phyloP scores from a whole-genome alignment of 352 stramenopile species.

The Phytopythium boreale region DNA sequence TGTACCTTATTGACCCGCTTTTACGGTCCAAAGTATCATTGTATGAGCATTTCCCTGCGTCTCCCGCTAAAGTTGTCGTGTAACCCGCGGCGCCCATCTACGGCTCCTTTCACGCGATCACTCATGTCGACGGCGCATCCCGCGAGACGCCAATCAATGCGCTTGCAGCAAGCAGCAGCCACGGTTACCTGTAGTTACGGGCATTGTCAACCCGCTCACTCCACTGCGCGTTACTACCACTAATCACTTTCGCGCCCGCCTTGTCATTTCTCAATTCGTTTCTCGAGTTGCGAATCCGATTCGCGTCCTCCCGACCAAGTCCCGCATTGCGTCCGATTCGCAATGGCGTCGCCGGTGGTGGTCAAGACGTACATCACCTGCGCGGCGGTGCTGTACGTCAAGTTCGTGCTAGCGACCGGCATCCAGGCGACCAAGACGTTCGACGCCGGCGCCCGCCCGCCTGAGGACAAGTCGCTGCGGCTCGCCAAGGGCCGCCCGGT shows the following conservation, averaged over 20 bases:
- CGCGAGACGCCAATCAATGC: not conserved
- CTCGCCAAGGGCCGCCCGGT: conserved; percentile 31
- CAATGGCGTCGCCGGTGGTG: conserved; percentile 26
- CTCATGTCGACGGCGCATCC: conserved; percentile 3
- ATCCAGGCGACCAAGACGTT: conserved; percentile 57
- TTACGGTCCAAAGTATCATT: not conserved
- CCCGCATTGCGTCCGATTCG: not conserved
- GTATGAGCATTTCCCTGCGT: not conserved
- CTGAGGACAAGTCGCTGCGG: conserved; percentile 46
- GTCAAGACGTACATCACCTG: conserved; percentile 59
- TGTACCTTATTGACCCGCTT: not conserved
- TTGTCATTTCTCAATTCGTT: conserved; percentile 7
- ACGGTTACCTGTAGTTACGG: not conserved
- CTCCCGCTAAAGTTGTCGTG: conserved; percentile 16
- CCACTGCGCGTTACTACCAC: too few species aligned
- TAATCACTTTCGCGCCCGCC: not conserved
- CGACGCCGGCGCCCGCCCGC: conserved; percentile 32
- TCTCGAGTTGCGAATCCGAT: conserved; percentile 11
- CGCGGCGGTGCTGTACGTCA: conserved; percentile 53
- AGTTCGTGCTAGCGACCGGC: conserved; percentile 48
- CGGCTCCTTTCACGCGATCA: conserved; percentile 23
- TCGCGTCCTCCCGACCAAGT: conserved; percentile 9
- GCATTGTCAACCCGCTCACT: not conserved
- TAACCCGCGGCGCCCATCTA: not conserved
- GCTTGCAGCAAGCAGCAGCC: not conserved